These are phyloP conservation scores for Aspergillus spinulosporus DNA, from an alignment of 2,329 filamentous ascomycete species.

Conservation along the genomic window DNA sequence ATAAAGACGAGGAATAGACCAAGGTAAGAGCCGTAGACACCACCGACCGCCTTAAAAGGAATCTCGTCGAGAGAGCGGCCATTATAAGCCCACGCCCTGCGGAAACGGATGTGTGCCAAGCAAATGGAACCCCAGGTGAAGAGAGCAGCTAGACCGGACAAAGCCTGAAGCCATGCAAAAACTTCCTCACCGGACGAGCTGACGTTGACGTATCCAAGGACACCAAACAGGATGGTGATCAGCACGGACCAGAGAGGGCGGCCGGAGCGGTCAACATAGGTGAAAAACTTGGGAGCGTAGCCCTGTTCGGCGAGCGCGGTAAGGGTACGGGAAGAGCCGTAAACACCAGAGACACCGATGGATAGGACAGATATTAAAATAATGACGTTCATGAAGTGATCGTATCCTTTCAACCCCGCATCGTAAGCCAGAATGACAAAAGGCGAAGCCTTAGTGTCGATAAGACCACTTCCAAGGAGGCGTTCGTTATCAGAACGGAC, in stretches of 20 bases:
- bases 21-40: constrained; percentile 63
- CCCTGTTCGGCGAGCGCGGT: constrained; percentile 53
- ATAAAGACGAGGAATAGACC: constrained; percentile 59
- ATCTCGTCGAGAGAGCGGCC: constrained; percentile 65
- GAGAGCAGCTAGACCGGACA: constrained; percentile 63
- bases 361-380: constrained; percentile 63
- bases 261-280: constrained; percentile 49
- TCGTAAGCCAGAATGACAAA: constrained; percentile 67
- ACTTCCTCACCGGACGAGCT: constrained; percentile 51
- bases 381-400: constrained; percentile 67
- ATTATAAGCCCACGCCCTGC: constrained; percentile 58
- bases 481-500: constrained; percentile 42
- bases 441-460: constrained; percentile 56
- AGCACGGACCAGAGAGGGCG: constrained; percentile 46
- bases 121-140: constrained; percentile 69
- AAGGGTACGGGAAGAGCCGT: constrained; percentile 58
- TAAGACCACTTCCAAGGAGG: constrained; percentile 41
- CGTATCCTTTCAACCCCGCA: constrained; percentile 61
- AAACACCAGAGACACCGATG: constrained; percentile 61
- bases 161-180: constrained; percentile 65
- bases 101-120: constrained; percentile 68
- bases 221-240: constrained; percentile 41
- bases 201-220: constrained; percentile 45
- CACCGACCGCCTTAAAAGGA: constrained; percentile 61
- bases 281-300: constrained; percentile 48